Base-by-base conservation (phyloP, 805 yeast genomes). In the Debaryomyces maramus region DNA sequence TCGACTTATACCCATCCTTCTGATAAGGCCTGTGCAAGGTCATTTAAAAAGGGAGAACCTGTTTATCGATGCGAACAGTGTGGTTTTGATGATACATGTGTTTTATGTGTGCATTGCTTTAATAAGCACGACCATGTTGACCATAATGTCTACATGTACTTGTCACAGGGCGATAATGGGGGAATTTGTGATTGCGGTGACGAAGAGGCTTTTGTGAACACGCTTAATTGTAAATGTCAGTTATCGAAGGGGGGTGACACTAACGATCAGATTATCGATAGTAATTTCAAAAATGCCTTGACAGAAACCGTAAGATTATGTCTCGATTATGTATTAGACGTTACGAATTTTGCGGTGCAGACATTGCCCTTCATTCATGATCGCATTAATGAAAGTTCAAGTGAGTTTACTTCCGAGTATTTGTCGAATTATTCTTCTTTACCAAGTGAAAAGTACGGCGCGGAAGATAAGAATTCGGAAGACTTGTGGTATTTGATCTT, bases 131-230 rank as follows among this genome's bases (percentile, higher is more conserved):
- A 84, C 51, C 95, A 86, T 56, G 55, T 61, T 10, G 81, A 73
- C 38, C 95, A 86, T 54, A 77, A 77, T 44, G 85, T 86, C 6
- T 63, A 71, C 20, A 72, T 73, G 39, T 77, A 71, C 55, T 67
- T 66, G 10, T 71, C 85, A 4, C 48, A 55, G 3, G 81, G 77
- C 3, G 50, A 51, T 9, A 69, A 66, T 32, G 74, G 75, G 10
- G 87, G 85, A 3, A 77, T 81, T 20, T 83, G 89, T 58, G 89
- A 83, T 50, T 83, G 89, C 64, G 88, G 88, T 6, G 89, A 83
- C 54, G 65, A 64, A 4, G 78, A 76, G 40, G 86, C 88, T 4
- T 85, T 87, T 79, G 69, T 67, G 9, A 52, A 36, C 3, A 60
- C 62, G 5, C 58, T 85, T 30, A 65, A 76, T 45, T 85, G 93